Evolutionary conservation across 129 eudicot genomes (phyloP).

Genomic region (Rutidosis leptorrhynchoides): DNA sequence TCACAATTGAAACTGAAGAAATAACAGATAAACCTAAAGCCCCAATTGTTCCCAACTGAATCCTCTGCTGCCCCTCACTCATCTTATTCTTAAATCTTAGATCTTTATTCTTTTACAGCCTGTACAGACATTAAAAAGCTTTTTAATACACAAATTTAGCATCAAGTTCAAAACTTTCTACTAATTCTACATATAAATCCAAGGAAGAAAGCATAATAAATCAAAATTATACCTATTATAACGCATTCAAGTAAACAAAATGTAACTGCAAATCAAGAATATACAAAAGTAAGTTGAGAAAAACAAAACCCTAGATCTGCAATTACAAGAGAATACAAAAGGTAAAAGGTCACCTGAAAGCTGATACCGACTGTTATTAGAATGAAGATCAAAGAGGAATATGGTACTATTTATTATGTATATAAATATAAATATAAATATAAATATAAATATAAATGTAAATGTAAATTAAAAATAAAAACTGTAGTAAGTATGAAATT

Average conservation of each 20-base stretch:
- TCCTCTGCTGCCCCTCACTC: slow-evolving; percentile 52
- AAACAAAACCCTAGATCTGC: too few relatives aligned
- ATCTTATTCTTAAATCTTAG: slow-evolving; percentile 37
- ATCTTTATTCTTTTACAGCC: neutral
- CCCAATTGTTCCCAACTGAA: slow-evolving; percentile 83
- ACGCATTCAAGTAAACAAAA: neutral
- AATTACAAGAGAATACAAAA: too few relatives aligned
- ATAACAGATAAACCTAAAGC: slow-evolving; percentile 78
- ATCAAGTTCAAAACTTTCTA: neutral
- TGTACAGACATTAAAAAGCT: neutral
- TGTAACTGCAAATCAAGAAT: neutral
- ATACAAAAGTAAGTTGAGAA: neutral
- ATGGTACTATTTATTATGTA: too few relatives aligned
- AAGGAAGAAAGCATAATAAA: neutral
- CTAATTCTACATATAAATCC: neutral
- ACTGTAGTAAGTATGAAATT: too few relatives aligned
- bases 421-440: too few relatives aligned
- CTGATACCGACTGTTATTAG: too few relatives aligned
- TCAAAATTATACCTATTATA: neutral
- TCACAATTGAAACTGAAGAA: slow-evolving; percentile 85
- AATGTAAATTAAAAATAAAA: too few relatives aligned
- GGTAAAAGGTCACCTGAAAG: too few relatives aligned
- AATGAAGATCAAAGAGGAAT: too few relatives aligned
- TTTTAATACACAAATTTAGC: neutral
- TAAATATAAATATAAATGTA: too few relatives aligned